phyloP scores from a whole-genome alignment of 1,139 yeast genomes.

The Nakaseomyces kungkrabaensis region DNA sequence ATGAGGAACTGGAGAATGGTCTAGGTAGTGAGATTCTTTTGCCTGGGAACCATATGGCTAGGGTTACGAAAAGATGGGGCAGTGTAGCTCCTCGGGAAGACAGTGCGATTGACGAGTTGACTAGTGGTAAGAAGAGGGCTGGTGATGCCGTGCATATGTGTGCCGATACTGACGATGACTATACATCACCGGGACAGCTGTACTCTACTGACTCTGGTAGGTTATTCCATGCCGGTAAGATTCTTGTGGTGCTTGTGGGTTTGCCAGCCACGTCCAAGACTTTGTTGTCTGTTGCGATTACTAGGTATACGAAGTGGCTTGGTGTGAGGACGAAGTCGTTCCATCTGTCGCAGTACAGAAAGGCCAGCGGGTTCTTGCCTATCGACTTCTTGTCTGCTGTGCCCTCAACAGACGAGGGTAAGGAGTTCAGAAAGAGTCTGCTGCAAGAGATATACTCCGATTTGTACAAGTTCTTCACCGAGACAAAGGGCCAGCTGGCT shows the following conservation, averaged over 20 bases:
- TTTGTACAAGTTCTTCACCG: conserved; percentile 58
- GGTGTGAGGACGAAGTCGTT: conserved; percentile 90
- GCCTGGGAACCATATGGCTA: conserved; percentile 41
- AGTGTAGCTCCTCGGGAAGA: conserved; percentile 6
- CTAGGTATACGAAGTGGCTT: conserved; percentile 86
- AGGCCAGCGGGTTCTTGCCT: conserved; percentile 46
- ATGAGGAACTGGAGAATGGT: conserved; percentile 21
- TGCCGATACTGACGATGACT: conserved; percentile 26
- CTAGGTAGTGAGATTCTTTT: conserved; percentile 13
- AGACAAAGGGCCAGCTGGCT: conserved; percentile 83
- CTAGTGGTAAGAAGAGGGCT: neutral
- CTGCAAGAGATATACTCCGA: conserved; percentile 60
- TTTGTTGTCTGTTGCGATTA: conserved; percentile 79
- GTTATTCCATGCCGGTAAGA: conserved; percentile 90
- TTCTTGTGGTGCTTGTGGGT: conserved; percentile 83
- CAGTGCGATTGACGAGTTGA: neutral
- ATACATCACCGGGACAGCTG: conserved; percentile 69
- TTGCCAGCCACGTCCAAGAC: conserved; percentile 96
- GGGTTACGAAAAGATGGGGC: conserved; percentile 41
- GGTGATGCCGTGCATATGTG: conserved; percentile 31
- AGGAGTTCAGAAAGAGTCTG: conserved; percentile 47
- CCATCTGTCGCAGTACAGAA: conserved; percentile 86
- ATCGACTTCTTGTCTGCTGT: conserved; percentile 61
- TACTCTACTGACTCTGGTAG: conserved; percentile 86
- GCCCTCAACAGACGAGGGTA: conserved; percentile 47